phyloP scores from a whole-genome alignment of 2,329 filamentous ascomycete species.

The Colletotrichum brevisporum region DNA sequence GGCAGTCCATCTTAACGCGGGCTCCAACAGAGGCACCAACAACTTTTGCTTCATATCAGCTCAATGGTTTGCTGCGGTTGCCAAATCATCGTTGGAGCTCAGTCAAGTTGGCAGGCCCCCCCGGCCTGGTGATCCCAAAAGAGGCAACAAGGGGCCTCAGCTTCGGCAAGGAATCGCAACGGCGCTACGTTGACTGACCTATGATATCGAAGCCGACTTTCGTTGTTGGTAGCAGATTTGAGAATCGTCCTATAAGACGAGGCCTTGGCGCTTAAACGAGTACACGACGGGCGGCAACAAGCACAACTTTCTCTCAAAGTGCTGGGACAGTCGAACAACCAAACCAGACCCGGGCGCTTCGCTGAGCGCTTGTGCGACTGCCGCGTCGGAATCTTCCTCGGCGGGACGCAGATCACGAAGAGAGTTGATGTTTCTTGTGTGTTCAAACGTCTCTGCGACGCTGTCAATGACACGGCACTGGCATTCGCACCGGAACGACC shows the following conservation, averaged over 20 bases:
- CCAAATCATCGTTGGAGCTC: too few relatives aligned
- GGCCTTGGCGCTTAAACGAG: constrained; percentile 5
- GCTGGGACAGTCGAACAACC: too few relatives aligned
- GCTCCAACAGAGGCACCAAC: not conserved
- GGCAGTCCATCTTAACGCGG: too few relatives aligned
- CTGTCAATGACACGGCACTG: too few relatives aligned
- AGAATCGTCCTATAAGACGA: not conserved
- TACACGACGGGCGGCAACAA: not conserved
- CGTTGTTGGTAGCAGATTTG: constrained; percentile 1
- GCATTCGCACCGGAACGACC: too few relatives aligned
- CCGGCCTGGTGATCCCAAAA: not conserved
- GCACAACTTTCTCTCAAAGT: not conserved
- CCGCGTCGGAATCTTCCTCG: too few relatives aligned
- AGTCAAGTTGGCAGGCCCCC: too few relatives aligned
- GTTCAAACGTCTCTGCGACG: too few relatives aligned
- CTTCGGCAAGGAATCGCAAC: not conserved
- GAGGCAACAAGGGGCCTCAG: not conserved
- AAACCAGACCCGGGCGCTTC: not conserved
- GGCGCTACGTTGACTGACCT: constrained; percentile 1
- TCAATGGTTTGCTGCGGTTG: too few relatives aligned
- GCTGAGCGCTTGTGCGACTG: not conserved
- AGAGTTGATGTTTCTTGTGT: too few relatives aligned
- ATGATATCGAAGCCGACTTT: not conserved
- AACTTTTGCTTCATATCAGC: too few relatives aligned
- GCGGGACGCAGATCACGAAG: too few relatives aligned